Conservation (phyloP, 139 green algal species). For the Chlorokybus atmophyticus region DNA sequence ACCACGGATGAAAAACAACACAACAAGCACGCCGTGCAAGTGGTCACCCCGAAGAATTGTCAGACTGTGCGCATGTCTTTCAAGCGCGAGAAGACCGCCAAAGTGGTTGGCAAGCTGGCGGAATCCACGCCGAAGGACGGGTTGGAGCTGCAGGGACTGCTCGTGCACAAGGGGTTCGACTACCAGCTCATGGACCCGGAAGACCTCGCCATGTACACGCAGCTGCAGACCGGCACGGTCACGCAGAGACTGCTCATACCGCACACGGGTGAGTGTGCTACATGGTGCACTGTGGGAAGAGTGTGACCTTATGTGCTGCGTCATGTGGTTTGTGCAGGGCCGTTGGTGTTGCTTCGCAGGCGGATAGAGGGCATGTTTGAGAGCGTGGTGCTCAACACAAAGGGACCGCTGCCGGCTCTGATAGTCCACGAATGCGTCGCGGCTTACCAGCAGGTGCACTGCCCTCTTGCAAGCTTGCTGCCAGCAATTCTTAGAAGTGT, state of each 20-base stretch:
- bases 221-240: conserved; percentile 46
- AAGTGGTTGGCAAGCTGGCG: conserved; percentile 27
- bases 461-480: too few relatives aligned
- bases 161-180: conserved; percentile 48
- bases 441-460: too few relatives aligned
- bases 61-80: conserved; percentile 36
- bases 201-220: conserved; percentile 77
- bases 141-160: conserved; percentile 25
- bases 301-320: too few relatives aligned
- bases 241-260: conserved; percentile 63
- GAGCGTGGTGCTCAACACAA: conserved; percentile 14
- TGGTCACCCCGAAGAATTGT: conserved; percentile 49
- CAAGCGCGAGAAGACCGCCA: conserved; percentile 30
- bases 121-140: conserved; percentile 14
- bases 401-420: conserved; percentile 8
- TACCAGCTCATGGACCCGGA: conserved; percentile 59
- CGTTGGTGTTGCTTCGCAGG: neutral
- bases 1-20: neutral
- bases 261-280: too few relatives aligned
- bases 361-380: conserved; percentile 36
- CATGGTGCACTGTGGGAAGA: too few relatives aligned
- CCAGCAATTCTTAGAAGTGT: too few relatives aligned
- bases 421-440: too few relatives aligned
- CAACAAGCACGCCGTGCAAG: neutral
- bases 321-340: too few relatives aligned